phyloP scores from a whole-genome alignment of 177 flowering plant genomes.

The Tripterygium wilfordii region DNA sequence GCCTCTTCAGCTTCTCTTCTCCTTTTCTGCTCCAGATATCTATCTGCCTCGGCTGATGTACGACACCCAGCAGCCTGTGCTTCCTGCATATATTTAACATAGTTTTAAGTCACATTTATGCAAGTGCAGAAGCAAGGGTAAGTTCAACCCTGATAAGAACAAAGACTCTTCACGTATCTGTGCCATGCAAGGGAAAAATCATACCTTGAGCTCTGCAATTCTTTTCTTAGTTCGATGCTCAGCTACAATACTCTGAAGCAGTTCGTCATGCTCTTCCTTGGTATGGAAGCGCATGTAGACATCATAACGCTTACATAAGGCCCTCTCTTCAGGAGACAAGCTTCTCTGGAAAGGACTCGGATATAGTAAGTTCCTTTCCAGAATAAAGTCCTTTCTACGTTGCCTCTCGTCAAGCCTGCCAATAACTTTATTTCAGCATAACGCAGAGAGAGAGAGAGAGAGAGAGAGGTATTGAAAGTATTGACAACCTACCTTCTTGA shows the following conservation, averaged over 20 bases:
- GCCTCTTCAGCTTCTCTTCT: conserved; percentile 31
- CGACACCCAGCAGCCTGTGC: conserved; percentile 41
- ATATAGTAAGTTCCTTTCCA: conserved; percentile 33
- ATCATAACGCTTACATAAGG: conserved; percentile 23
- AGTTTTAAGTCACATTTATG: too few relatives aligned
- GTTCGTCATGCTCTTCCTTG: conserved; percentile 37
- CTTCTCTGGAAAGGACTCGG: conserved; percentile 33
- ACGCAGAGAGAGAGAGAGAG: too few relatives aligned
- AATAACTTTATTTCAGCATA: conserved; percentile 2
- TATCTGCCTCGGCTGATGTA: conserved; percentile 34
- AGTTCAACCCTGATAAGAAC: too few relatives aligned
- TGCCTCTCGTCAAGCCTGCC: conserved; percentile 47
- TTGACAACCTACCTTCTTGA: conserved; percentile 43
- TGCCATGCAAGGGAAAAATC: too few relatives aligned
- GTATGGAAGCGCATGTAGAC: conserved; percentile 39
- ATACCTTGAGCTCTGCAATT: conserved; percentile 35
- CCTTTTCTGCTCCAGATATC: conserved; percentile 27
- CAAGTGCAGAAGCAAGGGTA: background rate
- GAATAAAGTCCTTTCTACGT: conserved; percentile 39
- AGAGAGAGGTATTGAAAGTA: too few relatives aligned
- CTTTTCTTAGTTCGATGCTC: conserved; percentile 34
- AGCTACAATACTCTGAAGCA: conserved; percentile 21
- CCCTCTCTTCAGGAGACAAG: conserved; percentile 31
- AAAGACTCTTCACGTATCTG: too few relatives aligned
- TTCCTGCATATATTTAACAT: conserved; percentile 24